Percentiles rank a stretch among this genome's conserved stretches.
phyloP scores from a whole-genome alignment of 2,329 filamentous ascomycete species.

The Sporothrix phasma region DNA sequence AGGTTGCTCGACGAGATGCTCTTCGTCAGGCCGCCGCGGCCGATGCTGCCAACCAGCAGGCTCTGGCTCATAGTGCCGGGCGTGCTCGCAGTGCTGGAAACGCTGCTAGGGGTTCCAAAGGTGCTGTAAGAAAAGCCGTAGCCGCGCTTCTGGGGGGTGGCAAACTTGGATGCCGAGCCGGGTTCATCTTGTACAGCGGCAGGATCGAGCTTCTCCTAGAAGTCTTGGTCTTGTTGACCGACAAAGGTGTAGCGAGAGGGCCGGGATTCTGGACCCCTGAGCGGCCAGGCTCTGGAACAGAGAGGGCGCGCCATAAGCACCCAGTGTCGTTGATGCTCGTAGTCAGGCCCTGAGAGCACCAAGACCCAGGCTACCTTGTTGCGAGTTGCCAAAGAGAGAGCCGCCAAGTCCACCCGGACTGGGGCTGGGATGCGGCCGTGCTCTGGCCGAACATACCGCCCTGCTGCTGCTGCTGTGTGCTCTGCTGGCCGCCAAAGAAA shows the following conservation, averaged over 20 bases:
- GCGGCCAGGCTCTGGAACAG: constrained; percentile 66
- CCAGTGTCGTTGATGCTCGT: constrained; percentile 73
- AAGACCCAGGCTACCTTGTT: constrained; percentile 30
- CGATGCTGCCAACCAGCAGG: constrained; percentile 55
- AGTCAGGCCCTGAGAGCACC: constrained; percentile 56
- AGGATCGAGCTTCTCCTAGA: constrained; percentile 69
- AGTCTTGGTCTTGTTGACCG: constrained; percentile 56
- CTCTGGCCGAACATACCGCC: constrained; percentile 38
- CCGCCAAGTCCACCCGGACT: constrained; percentile 35
- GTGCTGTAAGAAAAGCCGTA: constrained; percentile 92
- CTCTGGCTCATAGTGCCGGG: constrained; percentile 55
- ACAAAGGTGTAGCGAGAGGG: constrained; percentile 82
- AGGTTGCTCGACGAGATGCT: constrained; percentile 83
- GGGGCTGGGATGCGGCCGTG: constrained; percentile 40
- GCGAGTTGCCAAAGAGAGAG: constrained; percentile 51
- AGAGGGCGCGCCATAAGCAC: constrained; percentile 80
- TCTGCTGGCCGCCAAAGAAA: constrained; percentile 44
- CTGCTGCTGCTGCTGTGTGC: constrained; percentile 28
- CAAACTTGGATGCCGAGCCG: constrained; percentile 68
- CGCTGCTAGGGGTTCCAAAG: constrained; percentile 71
- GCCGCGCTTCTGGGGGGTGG: constrained; percentile 75
- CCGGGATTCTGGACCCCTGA: constrained; percentile 63
- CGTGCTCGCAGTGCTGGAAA: constrained; percentile 57
- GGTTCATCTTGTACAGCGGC: constrained; percentile 80
- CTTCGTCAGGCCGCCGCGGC: constrained; percentile 61